Conservation (phyloP, 164 flowering plant species). For the Vitis rotundifolia region DNA sequence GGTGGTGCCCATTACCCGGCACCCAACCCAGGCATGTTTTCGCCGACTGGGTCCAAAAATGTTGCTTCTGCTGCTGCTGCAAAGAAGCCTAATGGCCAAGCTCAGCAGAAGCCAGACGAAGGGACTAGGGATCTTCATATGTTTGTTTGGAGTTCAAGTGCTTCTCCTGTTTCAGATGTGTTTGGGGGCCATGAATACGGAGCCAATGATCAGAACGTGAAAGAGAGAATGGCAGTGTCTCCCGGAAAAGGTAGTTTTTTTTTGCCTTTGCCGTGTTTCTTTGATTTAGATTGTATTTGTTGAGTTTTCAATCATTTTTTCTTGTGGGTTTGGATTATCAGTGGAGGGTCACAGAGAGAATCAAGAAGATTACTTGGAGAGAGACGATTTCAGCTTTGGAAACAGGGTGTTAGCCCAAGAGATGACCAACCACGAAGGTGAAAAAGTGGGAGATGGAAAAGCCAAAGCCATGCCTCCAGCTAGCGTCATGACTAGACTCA, state of each 20-base stretch:
- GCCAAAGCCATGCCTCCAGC: slow-evolving; percentile 77
- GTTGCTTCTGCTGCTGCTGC: slow-evolving; percentile 13
- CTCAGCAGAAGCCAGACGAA: slow-evolving; percentile 41
- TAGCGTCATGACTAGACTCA: slow-evolving; percentile 91
- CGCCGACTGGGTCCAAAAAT: slow-evolving; percentile 50
- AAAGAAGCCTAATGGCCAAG: slow-evolving; percentile 48
- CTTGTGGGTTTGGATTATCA: slow-evolving; percentile 1
- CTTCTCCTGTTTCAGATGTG: slow-evolving; percentile 96
- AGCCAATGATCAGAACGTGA: slow-evolving; percentile 50
- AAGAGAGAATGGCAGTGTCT: slow-evolving; percentile 63
- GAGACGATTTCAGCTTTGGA: slow-evolving; percentile 78
- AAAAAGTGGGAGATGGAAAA: slow-evolving; percentile 43
- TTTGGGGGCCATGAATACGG: slow-evolving; percentile 70
- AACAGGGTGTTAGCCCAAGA: slow-evolving; percentile 46
- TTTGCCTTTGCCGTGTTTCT: too few species aligned
- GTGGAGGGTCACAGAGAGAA: slow-evolving; percentile 45
- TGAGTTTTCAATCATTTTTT: not conserved
- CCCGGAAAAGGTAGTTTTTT: slow-evolving; percentile 57
- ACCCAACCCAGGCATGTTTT: slow-evolving; percentile 84
- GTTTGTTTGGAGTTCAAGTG: slow-evolving; percentile 99
- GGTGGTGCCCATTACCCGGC: slow-evolving; percentile 65
- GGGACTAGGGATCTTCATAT: slow-evolving; percentile 79
- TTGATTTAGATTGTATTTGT: not conserved
- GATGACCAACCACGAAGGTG: slow-evolving; percentile 31
- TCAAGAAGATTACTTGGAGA: slow-evolving; percentile 57